phyloP scores from a whole-genome alignment of 192 early-diverging fungal genomes.

The Gaertneriomyces semiglobifer region DNA sequence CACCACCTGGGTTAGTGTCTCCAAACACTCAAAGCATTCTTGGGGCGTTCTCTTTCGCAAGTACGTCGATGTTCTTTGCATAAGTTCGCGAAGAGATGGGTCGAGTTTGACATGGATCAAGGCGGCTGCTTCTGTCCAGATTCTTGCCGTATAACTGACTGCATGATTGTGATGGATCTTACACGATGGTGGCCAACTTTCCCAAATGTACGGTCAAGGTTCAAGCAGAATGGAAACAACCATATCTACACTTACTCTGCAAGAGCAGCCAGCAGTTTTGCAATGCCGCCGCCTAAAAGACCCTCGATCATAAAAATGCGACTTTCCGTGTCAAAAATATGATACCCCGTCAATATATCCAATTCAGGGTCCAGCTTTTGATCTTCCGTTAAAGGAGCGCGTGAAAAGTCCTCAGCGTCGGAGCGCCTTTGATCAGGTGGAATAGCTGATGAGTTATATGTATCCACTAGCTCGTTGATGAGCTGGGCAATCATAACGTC shows the following conservation, averaged over 20 bases:
- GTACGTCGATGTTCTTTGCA: constrained; percentile 18
- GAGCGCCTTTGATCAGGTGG: too few species aligned
- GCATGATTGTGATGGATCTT: neutral
- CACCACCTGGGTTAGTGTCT: neutral
- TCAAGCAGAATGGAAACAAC: neutral
- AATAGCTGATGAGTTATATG: too few species aligned
- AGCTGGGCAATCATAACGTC: too few species aligned
- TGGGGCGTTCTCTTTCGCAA: constrained; percentile 7
- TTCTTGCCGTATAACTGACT: constrained; percentile 10
- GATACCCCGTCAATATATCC: constrained; percentile 34
- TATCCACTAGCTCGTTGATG: too few species aligned
- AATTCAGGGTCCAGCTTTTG: neutral
- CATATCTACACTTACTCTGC: constrained; percentile 8
- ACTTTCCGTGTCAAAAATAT: constrained; percentile 27
- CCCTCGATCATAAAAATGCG: constrained; percentile 32
- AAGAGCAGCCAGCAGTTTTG: constrained; percentile 5
- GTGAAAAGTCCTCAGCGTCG: too few species aligned
- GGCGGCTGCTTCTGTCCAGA: constrained; percentile 3
- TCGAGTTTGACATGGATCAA: constrained; percentile 9
- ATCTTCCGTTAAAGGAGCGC: too few species aligned
- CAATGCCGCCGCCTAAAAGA: constrained; percentile 8
- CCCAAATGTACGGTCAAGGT: too few species aligned
- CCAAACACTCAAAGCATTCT: constrained; percentile 23
- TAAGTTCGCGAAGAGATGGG: constrained; percentile 3
- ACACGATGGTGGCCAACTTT: too few species aligned